These are phyloP conservation scores for Trapa incisa DNA, from an alignment of 345 rosid species.

Conservation along the genomic window DNA sequence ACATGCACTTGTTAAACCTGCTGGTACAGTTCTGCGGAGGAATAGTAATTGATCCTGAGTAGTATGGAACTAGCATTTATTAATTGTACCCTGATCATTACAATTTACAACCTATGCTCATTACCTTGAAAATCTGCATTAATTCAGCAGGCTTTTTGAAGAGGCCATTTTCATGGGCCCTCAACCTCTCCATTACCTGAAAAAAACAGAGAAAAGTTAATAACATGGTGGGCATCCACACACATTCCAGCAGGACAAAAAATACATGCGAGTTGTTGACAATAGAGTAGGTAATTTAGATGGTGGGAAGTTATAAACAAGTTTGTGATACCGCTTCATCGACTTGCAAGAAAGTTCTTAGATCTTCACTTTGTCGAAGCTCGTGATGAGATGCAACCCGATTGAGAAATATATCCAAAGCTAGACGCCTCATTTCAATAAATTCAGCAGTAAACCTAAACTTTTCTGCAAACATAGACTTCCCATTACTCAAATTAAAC, in stretches of 20 bases:
- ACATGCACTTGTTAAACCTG: neutral
- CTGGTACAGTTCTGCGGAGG: neutral
- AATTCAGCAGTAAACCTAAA: constrained; percentile 96
- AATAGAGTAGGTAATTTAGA: neutral
- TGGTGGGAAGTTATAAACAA: neutral
- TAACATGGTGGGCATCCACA: neutral
- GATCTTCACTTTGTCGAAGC: constrained; percentile 87
- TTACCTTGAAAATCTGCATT: constrained; percentile 93
- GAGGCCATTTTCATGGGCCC: constrained; percentile 68
- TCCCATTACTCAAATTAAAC: neutral
- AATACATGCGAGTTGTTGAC: too few species aligned
- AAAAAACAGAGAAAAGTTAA: constrained; percentile 1
- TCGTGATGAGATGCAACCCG: constrained; percentile 78
- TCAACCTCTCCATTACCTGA: constrained; percentile 96
- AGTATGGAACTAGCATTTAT: neutral
- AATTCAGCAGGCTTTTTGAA: constrained; percentile 87
- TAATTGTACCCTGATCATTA: neutral
- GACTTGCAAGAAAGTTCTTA: constrained; percentile 88
- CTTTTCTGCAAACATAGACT: constrained; percentile 52
- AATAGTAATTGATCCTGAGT: neutral
- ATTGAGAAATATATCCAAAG: constrained; percentile 72
- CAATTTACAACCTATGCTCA: neutral
- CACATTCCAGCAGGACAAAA: neutral
- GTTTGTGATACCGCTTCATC: constrained; percentile 70
- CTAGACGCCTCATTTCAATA: constrained; percentile 93